phyloP scores from a whole-genome alignment of 768 basidiomycete genomes.

The Mycena galericulata region DNA sequence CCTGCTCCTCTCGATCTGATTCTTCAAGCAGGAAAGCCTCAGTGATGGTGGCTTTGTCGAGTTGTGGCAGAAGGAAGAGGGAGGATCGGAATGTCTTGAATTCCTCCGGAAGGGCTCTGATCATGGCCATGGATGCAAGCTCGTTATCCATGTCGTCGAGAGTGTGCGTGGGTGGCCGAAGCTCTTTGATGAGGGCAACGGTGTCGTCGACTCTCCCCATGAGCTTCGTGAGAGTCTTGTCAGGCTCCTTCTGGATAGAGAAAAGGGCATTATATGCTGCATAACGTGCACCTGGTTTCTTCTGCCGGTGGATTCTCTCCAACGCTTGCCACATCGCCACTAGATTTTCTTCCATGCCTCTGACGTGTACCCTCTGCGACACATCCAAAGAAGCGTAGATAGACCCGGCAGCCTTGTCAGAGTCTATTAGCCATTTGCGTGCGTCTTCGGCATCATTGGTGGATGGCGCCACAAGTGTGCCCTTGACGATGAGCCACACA shows the following conservation, averaged over 20 bases:
- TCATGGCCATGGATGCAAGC: slow-evolving; percentile 36
- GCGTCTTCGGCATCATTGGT: background rate
- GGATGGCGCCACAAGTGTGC: background rate
- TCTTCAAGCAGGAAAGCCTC: slow-evolving; percentile 28
- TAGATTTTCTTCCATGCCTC: slow-evolving; percentile 36
- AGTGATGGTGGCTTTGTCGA: slow-evolving; percentile 21
- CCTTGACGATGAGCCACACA: slow-evolving; percentile 21
- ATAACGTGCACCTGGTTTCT: slow-evolving; percentile 39
- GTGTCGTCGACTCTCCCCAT: slow-evolving; percentile 30
- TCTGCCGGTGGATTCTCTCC: slow-evolving; percentile 36
- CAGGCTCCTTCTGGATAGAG: background rate
- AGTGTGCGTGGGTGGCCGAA: slow-evolving; percentile 27
- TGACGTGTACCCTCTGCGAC: slow-evolving; percentile 36
- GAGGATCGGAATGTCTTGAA: slow-evolving; percentile 28
- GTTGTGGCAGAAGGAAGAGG: slow-evolving; percentile 23
- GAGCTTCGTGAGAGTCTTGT: slow-evolving; percentile 15
- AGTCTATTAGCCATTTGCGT: slow-evolving; percentile 17
- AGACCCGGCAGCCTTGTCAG: slow-evolving; percentile 35
- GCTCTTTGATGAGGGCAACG: slow-evolving; percentile 31
- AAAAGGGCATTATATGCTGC: slow-evolving; percentile 1
- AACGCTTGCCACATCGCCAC: slow-evolving; percentile 37
- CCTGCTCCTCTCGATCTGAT: background rate
- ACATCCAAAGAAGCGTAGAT: slow-evolving; percentile 36
- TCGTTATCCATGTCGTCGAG: slow-evolving; percentile 35
- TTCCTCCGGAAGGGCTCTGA: slow-evolving; percentile 38